Evolutionary conservation across 495 filamentous ascomycete species (phyloP).

Genomic region (Neurospora sp.): DNA sequence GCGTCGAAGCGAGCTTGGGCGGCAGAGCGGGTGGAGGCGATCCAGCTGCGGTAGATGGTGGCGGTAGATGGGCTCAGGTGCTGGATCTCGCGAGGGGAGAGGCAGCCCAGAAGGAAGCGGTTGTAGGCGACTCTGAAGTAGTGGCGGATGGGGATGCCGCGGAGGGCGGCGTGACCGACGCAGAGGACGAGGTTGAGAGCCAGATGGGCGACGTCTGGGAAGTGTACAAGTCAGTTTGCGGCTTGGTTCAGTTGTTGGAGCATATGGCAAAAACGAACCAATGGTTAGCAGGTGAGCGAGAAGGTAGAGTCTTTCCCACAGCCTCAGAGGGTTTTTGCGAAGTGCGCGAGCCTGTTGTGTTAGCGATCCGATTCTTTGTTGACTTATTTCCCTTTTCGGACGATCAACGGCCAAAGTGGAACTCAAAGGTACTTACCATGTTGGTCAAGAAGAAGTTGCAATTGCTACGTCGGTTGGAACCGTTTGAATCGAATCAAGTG

Average conservation of each 20-base stretch:
- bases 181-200: conserved; percentile 12
- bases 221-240: not conserved
- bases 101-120: conserved; percentile 9
- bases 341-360: not conserved
- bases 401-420: too few species aligned
- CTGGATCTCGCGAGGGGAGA: conserved; percentile 11
- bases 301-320: not conserved
- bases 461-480: not conserved
- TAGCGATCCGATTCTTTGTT: not conserved
- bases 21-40: not conserved
- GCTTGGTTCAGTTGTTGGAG: not conserved
- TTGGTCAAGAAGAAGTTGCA: not conserved
- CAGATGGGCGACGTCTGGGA: conserved; percentile 6
- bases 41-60: conserved; percentile 9
- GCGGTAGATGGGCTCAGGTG: conserved; percentile 3
- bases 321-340: not conserved
- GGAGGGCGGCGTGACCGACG: conserved; percentile 6
- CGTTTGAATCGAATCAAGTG: not conserved
- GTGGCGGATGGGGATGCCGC: conserved; percentile 10
- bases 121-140: conserved; percentile 8
- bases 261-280: not conserved
- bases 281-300: not conserved
- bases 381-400: not conserved
- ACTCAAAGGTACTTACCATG: not conserved
- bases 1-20: not conserved